These are phyloP conservation scores for Cercospora janseana DNA, from an alignment of 2,329 filamentous ascomycete genomes.

Conservation along the genomic window DNA sequence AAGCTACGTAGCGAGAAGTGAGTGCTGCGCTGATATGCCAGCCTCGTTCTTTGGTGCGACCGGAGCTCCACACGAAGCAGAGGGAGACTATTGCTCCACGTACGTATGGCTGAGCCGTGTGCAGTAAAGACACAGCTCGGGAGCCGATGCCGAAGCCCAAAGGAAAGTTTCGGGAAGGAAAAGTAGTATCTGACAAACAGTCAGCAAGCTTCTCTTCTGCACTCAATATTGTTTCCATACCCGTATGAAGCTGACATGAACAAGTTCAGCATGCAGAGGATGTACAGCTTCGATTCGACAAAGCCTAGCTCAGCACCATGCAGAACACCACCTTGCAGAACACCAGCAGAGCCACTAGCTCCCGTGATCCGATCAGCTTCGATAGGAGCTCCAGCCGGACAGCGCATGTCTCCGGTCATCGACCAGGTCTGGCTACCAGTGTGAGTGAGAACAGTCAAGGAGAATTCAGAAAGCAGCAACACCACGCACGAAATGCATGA, in stretches of 20 bases:
- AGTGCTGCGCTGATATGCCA: slow-evolving; percentile 56
- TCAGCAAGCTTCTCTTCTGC: neutral
- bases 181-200: slow-evolving; percentile 17
- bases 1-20: slow-evolving; percentile 30
- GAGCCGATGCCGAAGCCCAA: slow-evolving; percentile 22
- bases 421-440: slow-evolving; percentile 8
- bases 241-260: neutral
- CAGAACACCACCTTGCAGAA: slow-evolving; percentile 9
- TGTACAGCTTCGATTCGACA: slow-evolving; percentile 26
- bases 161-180: slow-evolving; percentile 40
- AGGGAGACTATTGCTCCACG: slow-evolving; percentile 27
- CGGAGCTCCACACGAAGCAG: slow-evolving; percentile 28
- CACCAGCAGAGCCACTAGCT: neutral
- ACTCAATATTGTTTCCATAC: neutral
- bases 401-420: slow-evolving; percentile 2
- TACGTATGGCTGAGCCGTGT: slow-evolving; percentile 37
- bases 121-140: slow-evolving; percentile 31
- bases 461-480: slow-evolving; percentile 8
- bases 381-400: neutral
- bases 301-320: slow-evolving; percentile 16
- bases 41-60: slow-evolving; percentile 33
- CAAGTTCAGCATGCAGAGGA: slow-evolving; percentile 15
- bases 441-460: slow-evolving; percentile 17
- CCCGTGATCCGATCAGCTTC: slow-evolving; percentile 10
- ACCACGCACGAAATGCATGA: slow-evolving; percentile 11